Conservation (phyloP, 2,329 filamentous ascomycete genomes). For the Septoria linicola region DNA sequence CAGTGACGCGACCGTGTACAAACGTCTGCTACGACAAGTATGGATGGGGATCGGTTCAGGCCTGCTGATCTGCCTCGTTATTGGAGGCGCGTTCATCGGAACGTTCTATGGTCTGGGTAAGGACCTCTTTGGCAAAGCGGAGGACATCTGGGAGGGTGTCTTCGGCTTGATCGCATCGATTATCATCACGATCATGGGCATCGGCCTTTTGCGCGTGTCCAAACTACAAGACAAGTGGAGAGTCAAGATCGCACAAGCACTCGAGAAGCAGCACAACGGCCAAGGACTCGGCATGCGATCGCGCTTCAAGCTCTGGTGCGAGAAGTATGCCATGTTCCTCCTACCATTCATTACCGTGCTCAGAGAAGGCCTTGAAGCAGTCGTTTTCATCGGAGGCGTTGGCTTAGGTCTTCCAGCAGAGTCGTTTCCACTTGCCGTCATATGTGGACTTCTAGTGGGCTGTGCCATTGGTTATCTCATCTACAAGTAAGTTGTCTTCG, state of each 20-base stretch:
- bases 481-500: constrained; percentile 64
- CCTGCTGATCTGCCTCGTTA: constrained; percentile 62
- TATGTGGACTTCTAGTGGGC: constrained; percentile 70
- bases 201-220: constrained; percentile 73
- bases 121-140: constrained; percentile 65
- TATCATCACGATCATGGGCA: constrained; percentile 80
- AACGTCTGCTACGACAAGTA: constrained; percentile 53
- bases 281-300: constrained; percentile 40
- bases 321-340: constrained; percentile 83
- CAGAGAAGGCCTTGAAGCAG: constrained; percentile 79
- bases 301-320: constrained; percentile 61
- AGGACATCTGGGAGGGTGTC: constrained; percentile 77
- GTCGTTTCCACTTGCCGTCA: constrained; percentile 73
- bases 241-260: constrained; percentile 71
- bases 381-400: constrained; percentile 83
- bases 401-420: constrained; percentile 72
- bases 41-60: constrained; percentile 67
- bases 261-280: constrained; percentile 55
- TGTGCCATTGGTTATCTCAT: constrained; percentile 67
- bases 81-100: constrained; percentile 68
- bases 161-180: constrained; percentile 73
- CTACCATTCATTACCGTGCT: constrained; percentile 86
- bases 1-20: constrained; percentile 62
- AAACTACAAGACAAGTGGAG: constrained; percentile 87
- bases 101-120: constrained; percentile 70